These are phyloP conservation scores for Pythium phragmitis DNA, from an alignment of 352 stramenopile genomes.

Conservation along the genomic window DNA sequence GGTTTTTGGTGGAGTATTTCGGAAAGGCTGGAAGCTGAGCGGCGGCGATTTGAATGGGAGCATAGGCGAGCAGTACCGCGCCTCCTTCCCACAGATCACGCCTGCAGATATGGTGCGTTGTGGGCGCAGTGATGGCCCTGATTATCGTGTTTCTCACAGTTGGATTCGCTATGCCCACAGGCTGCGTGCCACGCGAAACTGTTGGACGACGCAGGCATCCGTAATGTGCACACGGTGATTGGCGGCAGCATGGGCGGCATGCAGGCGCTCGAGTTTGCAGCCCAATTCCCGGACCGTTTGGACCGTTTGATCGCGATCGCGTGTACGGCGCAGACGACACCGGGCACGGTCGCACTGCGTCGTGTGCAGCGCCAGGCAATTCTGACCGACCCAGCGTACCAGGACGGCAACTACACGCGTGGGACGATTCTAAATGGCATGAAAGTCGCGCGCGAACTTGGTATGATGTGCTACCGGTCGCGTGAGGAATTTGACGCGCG, in stretches of 20 bases:
- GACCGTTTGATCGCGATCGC: conserved; percentile 76
- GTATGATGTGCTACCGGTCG: conserved; percentile 89
- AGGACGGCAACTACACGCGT: conserved; percentile 73
- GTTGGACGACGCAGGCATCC: conserved; percentile 73
- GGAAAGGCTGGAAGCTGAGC: neutral
- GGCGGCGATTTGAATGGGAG: neutral
- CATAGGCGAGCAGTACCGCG: conserved; percentile 53
- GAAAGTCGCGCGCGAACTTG: conserved; percentile 82
- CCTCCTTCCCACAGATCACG: conserved; percentile 81
- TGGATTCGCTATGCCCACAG: conserved; percentile 13
- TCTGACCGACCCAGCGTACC: conserved; percentile 71
- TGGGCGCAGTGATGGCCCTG: neutral
- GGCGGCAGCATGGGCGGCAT: conserved; percentile 89
- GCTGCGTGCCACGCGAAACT: conserved; percentile 73
- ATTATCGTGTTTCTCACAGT: neutral
- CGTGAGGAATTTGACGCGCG: conserved; percentile 83
- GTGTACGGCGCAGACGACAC: conserved; percentile 85
- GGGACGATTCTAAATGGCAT: conserved; percentile 68
- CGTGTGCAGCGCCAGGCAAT: conserved; percentile 85
- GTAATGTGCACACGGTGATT: conserved; percentile 79
- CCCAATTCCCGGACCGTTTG: conserved; percentile 74
- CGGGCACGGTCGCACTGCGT: conserved; percentile 81
- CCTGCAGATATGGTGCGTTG: conserved; percentile 73
- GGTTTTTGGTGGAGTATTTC: neutral
- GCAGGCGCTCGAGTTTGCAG: conserved; percentile 84